A percentile compares a stretch with the other conserved stretches of the same genome.
These are phyloP conservation scores for Raffaelea arxii DNA, from an alignment of 2,329 filamentous ascomycete species.

Conservation along the genomic window DNA sequence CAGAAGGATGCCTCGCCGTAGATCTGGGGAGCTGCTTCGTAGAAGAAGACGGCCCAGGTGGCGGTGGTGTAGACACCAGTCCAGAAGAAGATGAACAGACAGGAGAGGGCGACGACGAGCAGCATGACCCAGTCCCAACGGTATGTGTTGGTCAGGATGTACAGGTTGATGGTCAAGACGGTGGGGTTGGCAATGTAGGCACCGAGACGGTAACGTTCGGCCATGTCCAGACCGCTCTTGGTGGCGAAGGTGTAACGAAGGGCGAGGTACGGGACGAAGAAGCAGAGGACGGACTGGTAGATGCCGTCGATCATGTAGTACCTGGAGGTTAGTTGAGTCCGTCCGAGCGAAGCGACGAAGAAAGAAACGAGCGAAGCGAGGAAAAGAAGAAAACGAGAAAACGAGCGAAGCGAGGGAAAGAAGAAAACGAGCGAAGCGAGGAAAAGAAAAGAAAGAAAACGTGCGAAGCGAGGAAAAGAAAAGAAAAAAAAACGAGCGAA, in stretches of 20 bases:
- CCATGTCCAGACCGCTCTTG: slow-evolving; percentile 62
- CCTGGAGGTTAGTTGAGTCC: slow-evolving; percentile 33
- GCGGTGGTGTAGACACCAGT: slow-evolving; percentile 70
- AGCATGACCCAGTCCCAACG: slow-evolving; percentile 97
- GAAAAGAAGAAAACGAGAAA: neutral
- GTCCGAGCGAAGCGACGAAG: neutral
- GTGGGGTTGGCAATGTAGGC: slow-evolving; percentile 77
- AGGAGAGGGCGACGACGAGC: slow-evolving; percentile 71
- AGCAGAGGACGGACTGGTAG: slow-evolving; percentile 89
- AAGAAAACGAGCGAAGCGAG: neutral
- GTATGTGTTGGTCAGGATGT: slow-evolving; percentile 93
- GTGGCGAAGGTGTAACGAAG: slow-evolving; percentile 64
- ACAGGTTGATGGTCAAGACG: slow-evolving; percentile 82
- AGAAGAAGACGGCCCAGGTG: slow-evolving; percentile 49
- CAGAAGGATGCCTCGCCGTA: slow-evolving; percentile 81
- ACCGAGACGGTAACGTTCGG: slow-evolving; percentile 76
- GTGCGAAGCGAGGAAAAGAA: neutral
- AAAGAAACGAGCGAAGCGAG: neutral
- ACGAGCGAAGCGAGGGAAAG: neutral
- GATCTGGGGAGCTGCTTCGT: slow-evolving; percentile 66
- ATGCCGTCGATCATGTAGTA: slow-evolving; percentile 89
- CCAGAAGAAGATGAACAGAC: slow-evolving; percentile 88
- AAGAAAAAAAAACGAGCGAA: neutral
- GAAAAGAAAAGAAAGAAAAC: neutral
- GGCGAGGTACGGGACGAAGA: slow-evolving; percentile 83